Evolutionary conservation across 1,284 basidiomycete species (phyloP).

Genomic region (Prillingera fragicola): DNA sequence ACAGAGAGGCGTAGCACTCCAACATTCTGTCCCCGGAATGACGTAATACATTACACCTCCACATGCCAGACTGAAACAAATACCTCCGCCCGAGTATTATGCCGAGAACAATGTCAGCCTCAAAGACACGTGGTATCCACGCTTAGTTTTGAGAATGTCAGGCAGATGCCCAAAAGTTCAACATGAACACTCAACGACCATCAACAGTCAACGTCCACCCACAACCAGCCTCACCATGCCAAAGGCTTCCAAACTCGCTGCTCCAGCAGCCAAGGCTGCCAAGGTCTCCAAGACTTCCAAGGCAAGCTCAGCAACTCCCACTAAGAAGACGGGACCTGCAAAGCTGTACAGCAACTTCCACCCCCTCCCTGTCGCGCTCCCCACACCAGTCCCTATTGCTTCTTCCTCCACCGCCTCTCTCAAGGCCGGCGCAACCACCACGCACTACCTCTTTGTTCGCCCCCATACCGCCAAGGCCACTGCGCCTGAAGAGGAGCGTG

Average conservation of each 20-base stretch:
- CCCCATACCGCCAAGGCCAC: constrained; percentile 19
- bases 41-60: no score
- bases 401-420: constrained; percentile 8
- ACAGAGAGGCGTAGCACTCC: no score
- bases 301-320: no score
- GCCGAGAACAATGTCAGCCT: no score
- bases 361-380: constrained; percentile 28
- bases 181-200: not conserved
- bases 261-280: not conserved
- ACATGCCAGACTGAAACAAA: no score
- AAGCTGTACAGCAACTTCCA: constrained; percentile 37
- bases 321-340: no score
- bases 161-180: not conserved
- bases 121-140: no score
- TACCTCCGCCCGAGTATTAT: no score
- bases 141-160: not conserved
- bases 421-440: constrained; percentile 21
- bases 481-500: constrained; percentile 24
- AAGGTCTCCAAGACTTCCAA: not conserved
- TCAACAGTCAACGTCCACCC: not conserved
- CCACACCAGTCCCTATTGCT: constrained; percentile 23
- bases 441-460: constrained; percentile 42
- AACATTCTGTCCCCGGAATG: no score
- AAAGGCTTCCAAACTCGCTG: not conserved
- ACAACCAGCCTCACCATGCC: not conserved